Base-by-base conservation (phyloP, 768 basidiomycete genomes). In the Leucocoprinus leucothites region DNA sequence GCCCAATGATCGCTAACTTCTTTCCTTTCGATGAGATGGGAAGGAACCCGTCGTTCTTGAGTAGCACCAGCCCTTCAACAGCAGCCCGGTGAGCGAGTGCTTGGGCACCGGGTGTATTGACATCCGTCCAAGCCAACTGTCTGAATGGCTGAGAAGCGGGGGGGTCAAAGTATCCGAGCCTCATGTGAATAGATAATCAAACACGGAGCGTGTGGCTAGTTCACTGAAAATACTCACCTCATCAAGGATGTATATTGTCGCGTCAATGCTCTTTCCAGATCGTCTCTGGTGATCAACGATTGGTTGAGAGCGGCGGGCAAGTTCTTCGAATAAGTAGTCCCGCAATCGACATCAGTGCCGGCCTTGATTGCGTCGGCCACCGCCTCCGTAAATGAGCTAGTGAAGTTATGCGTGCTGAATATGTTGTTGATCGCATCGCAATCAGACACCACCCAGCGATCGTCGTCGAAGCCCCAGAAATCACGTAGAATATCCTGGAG, bases 11-110 rank as follows among this genome's bases (percentile, higher is more conserved):
- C 7, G 82, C 84, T 16, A 88, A 64, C 7, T 71, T 79, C 53
- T 75, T 79, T 53, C 76, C 65, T 0, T 67, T 69, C 0, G 63
- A 61, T 19, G 72, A 69, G 41, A 87, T 69, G 2, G 85, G 86
- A 2, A 88, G 69, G 5, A 74, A 76, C 13, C 77, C 79, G 54
- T 84, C 81, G 61, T 86, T 88, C 71, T 87, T 86, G 14, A 87
- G 69, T 5, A 87, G 71, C 16, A 82, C 81, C 2, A 83, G 74
- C 19, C 82, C 80, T 62, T 82, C 79, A 3, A 76, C 65, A 3
- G 82, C 82, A 24, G 78, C 80, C 49, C 71, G 69, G 61, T 79
- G 68, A 2, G 82, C 82, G 13, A 85, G 71, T 16, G 70, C 61
- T 57, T 79, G 79, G 1, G 82, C 74, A 7, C 63, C 47, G 2